These are phyloP conservation scores for Ampelomyces quisqualis DNA, from an alignment of 2,329 filamentous ascomycete genomes.

Conservation along the genomic window DNA sequence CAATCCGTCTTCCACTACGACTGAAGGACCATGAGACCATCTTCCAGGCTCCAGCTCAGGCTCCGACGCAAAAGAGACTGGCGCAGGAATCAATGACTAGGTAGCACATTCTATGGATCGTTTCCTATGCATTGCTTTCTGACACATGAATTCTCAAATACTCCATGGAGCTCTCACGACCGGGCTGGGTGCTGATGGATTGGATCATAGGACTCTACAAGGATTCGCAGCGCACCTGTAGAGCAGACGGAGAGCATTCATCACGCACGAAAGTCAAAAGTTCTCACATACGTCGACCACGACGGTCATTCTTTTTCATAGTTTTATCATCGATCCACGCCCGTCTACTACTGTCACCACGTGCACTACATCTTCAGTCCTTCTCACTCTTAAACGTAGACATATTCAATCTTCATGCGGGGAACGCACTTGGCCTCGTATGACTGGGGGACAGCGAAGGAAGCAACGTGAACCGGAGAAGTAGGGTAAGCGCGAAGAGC, in stretches of 20 bases:
- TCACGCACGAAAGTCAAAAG: constrained; percentile 21
- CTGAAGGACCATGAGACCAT: too few species aligned
- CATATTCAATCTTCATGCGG: not conserved
- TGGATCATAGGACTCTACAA: constrained; percentile 10
- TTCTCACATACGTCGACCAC: constrained; percentile 16
- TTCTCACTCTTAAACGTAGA: constrained; percentile 11
- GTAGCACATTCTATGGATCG: too few species aligned
- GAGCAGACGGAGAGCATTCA: constrained; percentile 19
- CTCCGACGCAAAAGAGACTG: too few species aligned
- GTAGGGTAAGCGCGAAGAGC: constrained; percentile 23
- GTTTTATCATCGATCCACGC: constrained; percentile 18
- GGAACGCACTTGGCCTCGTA: constrained; percentile 3
- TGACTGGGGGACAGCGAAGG: not conserved
- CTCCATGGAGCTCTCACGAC: too few species aligned
- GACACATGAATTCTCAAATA: too few species aligned
- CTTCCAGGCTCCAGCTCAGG: too few species aligned
- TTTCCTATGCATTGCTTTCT: too few species aligned
- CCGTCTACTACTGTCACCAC: constrained; percentile 20
- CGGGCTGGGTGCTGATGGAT: too few species aligned
- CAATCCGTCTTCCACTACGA: too few species aligned
- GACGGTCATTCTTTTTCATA: constrained; percentile 17
- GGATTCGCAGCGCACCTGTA: constrained; percentile 15
- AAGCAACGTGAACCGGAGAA: constrained; percentile 11
- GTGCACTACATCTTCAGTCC: constrained; percentile 20
- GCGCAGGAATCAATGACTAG: too few species aligned